These are phyloP conservation scores for Citrus maxima DNA, from an alignment of 345 rosid species.

Conservation along the genomic window DNA sequence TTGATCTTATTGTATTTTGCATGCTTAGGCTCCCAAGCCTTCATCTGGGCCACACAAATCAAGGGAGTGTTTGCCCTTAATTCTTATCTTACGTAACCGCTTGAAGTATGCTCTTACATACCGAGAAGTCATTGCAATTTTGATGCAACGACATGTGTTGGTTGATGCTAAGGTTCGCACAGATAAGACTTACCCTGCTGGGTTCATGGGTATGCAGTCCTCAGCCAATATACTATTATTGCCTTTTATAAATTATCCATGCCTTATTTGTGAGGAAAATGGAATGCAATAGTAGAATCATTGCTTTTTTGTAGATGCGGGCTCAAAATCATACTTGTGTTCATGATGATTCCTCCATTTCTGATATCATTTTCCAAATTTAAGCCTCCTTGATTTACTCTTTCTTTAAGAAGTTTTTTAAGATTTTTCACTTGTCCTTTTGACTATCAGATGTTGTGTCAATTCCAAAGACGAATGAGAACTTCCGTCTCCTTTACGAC, in stretches of 20 bases:
- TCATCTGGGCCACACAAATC: slow-evolving; percentile 86
- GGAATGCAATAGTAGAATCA: too few relatives aligned
- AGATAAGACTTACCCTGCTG: slow-evolving; percentile 77
- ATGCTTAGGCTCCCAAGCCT: slow-evolving; percentile 70
- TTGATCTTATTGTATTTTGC: background rate
- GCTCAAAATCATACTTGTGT: background rate
- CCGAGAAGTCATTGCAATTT: slow-evolving; percentile 56
- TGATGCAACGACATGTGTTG: slow-evolving; percentile 67
- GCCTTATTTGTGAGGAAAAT: too few relatives aligned
- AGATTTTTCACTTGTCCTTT: background rate
- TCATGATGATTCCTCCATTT: background rate
- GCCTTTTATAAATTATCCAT: background rate
- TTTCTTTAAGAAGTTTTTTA: background rate
- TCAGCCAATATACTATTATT: background rate
- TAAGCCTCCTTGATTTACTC: background rate
- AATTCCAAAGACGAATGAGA: slow-evolving; percentile 83
- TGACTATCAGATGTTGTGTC: slow-evolving; percentile 63
- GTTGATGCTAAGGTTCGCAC: slow-evolving; percentile 82
- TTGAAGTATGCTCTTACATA: slow-evolving; percentile 58
- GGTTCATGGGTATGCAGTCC: slow-evolving; percentile 69
- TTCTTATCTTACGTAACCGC: slow-evolving; percentile 48
- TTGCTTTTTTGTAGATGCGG: background rate
- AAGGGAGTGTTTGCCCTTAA: slow-evolving; percentile 60
- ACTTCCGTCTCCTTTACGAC: slow-evolving; percentile 88
- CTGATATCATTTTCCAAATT: background rate